Evolutionary conservation across 345 rosid species (phyloP).

Genomic region (Adansonia digitata): DNA sequence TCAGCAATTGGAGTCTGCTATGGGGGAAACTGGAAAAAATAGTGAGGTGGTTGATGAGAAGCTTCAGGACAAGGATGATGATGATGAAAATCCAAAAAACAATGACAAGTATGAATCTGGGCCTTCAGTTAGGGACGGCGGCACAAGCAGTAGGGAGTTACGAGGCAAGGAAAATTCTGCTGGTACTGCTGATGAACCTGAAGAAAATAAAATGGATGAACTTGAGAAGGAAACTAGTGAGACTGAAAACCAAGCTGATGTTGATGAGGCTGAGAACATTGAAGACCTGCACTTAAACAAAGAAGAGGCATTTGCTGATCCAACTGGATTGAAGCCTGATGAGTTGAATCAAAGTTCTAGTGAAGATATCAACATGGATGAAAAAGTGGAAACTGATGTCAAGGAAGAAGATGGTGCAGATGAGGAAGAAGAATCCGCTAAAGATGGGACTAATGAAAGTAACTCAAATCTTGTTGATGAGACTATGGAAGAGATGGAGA

Average conservation of each 20-base stretch:
- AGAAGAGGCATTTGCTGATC: slow-evolving; percentile 62
- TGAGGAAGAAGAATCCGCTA: slow-evolving; percentile 38
- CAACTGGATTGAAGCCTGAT: slow-evolving; percentile 53
- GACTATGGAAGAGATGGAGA: slow-evolving; percentile 33
- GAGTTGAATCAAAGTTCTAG: slow-evolving; percentile 41
- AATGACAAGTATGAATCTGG: slow-evolving; percentile 81
- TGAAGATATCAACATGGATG: slow-evolving; percentile 49
- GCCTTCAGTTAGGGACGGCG: slow-evolving; percentile 52
- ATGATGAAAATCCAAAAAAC: slow-evolving; percentile 45
- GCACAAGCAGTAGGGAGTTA: slow-evolving; percentile 57
- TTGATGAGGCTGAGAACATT: slow-evolving; percentile 37
- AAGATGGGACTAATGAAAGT: slow-evolving; percentile 38
- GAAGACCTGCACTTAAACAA: slow-evolving; percentile 58
- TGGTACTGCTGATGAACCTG: slow-evolving; percentile 36
- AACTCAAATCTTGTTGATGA: slow-evolving; percentile 37
- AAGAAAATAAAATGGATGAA: slow-evolving; percentile 39
- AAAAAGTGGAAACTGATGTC: slow-evolving; percentile 34
- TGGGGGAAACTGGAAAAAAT: slow-evolving; percentile 73
- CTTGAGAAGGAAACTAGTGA: slow-evolving; percentile 39
- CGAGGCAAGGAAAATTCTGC: slow-evolving; percentile 73
- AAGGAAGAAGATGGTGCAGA: slow-evolving; percentile 46
- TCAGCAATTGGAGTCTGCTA: slow-evolving; percentile 62
- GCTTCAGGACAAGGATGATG: slow-evolving; percentile 61
- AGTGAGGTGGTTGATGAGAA: slow-evolving; percentile 73
- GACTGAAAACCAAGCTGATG: slow-evolving; percentile 40